phyloP scores from a whole-genome alignment of 768 basidiomycete genomes.

The Panellus pusillus region DNA sequence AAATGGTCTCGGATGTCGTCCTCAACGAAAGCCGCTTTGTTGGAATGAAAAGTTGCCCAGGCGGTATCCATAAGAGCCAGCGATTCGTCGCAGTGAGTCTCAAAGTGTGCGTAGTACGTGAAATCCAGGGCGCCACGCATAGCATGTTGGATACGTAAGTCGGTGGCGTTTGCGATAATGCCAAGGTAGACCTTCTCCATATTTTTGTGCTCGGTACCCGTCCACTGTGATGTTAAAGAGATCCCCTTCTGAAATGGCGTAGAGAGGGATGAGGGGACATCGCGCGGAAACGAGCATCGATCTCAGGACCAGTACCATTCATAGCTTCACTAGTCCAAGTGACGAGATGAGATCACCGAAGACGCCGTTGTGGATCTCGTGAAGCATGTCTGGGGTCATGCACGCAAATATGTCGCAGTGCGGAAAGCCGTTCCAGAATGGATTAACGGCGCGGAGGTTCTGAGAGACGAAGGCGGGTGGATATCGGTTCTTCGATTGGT shows the following conservation, averaged over 20 bases:
- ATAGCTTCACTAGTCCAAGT: no score
- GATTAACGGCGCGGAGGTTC: conserved; percentile 22
- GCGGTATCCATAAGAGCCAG: conserved; percentile 18
- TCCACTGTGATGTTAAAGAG: conserved; percentile 33
- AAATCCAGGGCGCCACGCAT: background rate
- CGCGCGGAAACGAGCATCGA: conserved; percentile 25
- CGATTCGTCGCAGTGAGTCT: conserved; percentile 21
- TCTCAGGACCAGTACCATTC: no score
- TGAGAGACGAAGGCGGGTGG: conserved; percentile 19
- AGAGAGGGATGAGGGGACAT: background rate
- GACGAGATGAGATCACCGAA: conserved; percentile 45
- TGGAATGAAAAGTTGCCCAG: no score
- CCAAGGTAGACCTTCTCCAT: no score
- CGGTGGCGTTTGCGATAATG: no score
- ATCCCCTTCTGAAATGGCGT: conserved; percentile 36
- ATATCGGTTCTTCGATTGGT: background rate
- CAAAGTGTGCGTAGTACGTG: conserved; percentile 24
- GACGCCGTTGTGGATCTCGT: conserved; percentile 49
- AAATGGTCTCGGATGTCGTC: no score
- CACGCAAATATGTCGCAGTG: conserved; percentile 38
- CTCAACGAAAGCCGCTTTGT: no score
- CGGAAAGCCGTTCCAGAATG: conserved; percentile 42
- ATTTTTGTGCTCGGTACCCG: conserved; percentile 16
- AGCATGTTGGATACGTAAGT: no score
- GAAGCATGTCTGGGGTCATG: conserved; percentile 44